Evolutionary conservation across 129 eudicot genomes (phyloP).

Genomic region (Mikania micrantha): DNA sequence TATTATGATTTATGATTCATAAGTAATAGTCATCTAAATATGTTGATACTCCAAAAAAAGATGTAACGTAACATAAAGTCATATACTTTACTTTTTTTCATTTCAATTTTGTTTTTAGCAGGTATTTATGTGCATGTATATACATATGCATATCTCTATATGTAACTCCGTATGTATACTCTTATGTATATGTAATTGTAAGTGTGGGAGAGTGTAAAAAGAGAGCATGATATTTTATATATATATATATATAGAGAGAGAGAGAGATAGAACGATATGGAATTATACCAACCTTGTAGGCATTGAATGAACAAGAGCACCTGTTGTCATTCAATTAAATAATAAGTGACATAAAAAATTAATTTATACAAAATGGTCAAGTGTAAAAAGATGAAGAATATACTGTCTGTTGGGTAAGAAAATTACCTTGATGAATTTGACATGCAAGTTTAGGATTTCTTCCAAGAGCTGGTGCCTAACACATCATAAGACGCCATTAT

Average conservation of each 20-base stretch:
- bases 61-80: background rate
- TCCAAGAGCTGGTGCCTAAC: conserved; percentile 26
- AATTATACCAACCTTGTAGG: conserved; percentile 33
- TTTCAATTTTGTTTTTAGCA: background rate
- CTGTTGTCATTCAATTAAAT: conserved; percentile 17
- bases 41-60: background rate
- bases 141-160: background rate
- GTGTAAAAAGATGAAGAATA: conserved; percentile 1
- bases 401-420: background rate
- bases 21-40: background rate
- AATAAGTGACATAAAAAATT: background rate
- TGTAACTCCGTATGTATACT: background rate
- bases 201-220: background rate
- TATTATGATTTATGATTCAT: background rate
- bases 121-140: background rate
- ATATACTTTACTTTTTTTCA: background rate
- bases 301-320: conserved; percentile 19
- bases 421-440: conserved; percentile 29
- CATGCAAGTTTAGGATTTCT: conserved; percentile 23
- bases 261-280: background rate
- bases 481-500: conserved; percentile 6
- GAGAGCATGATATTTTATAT: background rate
- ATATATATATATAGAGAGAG: background rate
- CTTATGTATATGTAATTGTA: background rate
- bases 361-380: background rate